Percentiles rank a stretch among this genome's conserved stretches.
These are phyloP conservation scores for Mycena latifolia DNA, from an alignment of 768 basidiomycete species.

Conservation along the genomic window DNA sequence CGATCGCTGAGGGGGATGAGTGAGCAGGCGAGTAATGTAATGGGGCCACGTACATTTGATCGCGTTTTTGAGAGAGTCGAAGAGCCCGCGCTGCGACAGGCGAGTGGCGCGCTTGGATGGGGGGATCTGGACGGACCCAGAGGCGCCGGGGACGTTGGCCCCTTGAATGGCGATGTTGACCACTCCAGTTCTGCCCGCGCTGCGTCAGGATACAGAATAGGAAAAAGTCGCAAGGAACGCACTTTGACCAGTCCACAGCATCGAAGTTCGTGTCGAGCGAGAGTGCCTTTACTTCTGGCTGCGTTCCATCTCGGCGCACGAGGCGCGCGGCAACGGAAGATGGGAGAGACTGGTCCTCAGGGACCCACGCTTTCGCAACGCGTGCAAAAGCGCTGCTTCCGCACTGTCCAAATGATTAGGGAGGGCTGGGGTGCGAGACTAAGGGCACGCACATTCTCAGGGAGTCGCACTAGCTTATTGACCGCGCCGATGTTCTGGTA, in stretches of 20 bases:
- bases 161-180: conserved; percentile 30
- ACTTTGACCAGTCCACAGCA: conserved; percentile 27
- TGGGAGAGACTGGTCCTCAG: conserved; percentile 31
- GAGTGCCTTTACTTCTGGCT: conserved; percentile 29
- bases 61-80: conserved; percentile 13
- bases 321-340: conserved; percentile 19
- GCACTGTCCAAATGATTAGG: conserved; percentile 7
- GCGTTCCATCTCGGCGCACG: conserved; percentile 24
- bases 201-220: neutral
- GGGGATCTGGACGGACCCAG: conserved; percentile 18
- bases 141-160: conserved; percentile 25
- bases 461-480: conserved; percentile 52
- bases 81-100: conserved; percentile 17
- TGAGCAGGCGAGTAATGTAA: no score
- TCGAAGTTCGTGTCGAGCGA: conserved; percentile 32
- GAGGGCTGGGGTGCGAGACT: neutral
- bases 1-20: neutral
- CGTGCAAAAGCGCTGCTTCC: conserved; percentile 44
- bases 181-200: conserved; percentile 9
- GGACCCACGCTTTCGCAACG: conserved; percentile 43
- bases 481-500: conserved; percentile 42
- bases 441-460: conserved; percentile 44
- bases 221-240: conserved; percentile 5
- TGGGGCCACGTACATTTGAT: neutral
- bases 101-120: conserved; percentile 22